phyloP scores from a whole-genome alignment of 495 filamentous ascomycete genomes.

The Podospora didyma region DNA sequence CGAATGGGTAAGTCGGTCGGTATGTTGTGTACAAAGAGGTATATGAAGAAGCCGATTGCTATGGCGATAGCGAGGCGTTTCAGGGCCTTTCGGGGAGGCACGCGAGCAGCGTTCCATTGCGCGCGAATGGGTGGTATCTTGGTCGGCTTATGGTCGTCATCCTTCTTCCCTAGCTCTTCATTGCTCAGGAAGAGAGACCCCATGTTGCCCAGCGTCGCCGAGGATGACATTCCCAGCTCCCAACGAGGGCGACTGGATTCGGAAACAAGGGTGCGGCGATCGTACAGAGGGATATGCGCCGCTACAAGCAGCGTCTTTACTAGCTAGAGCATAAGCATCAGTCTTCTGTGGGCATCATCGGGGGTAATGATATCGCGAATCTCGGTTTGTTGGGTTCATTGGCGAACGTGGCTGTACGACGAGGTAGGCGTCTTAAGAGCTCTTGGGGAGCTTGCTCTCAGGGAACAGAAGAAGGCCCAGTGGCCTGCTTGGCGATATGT shows the following conservation, averaged over 20 bases:
- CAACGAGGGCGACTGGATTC: not conserved
- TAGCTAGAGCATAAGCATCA: not conserved
- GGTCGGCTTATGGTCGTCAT: slow-evolving; percentile 46
- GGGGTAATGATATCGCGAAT: not conserved
- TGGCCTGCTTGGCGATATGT: no score
- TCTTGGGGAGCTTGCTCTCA: no score
- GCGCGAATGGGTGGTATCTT: slow-evolving; percentile 17
- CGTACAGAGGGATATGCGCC: not conserved
- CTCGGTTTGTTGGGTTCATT: not conserved
- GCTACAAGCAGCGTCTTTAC: not conserved
- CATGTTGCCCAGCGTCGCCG: slow-evolving; percentile 28
- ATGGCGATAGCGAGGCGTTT: slow-evolving; percentile 35
- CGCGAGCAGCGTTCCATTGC: slow-evolving; percentile 27
- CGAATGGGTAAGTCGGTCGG: slow-evolving; percentile 31
- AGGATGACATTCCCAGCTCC: not conserved
- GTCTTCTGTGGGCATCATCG: not conserved
- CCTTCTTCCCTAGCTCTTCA: slow-evolving; percentile 46
- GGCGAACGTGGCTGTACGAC: not conserved
- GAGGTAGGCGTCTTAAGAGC: not conserved
- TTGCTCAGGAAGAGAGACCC: slow-evolving; percentile 36
- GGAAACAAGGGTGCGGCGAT: not conserved
- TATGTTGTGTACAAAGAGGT: slow-evolving; percentile 42
- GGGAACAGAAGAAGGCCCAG: no score
- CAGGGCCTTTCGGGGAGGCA: slow-evolving; percentile 29
- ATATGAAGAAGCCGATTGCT: slow-evolving; percentile 27